These are phyloP conservation scores for Entomortierella chlamydospora DNA, from an alignment of 192 early-diverging fungal species.

Conservation along the genomic window DNA sequence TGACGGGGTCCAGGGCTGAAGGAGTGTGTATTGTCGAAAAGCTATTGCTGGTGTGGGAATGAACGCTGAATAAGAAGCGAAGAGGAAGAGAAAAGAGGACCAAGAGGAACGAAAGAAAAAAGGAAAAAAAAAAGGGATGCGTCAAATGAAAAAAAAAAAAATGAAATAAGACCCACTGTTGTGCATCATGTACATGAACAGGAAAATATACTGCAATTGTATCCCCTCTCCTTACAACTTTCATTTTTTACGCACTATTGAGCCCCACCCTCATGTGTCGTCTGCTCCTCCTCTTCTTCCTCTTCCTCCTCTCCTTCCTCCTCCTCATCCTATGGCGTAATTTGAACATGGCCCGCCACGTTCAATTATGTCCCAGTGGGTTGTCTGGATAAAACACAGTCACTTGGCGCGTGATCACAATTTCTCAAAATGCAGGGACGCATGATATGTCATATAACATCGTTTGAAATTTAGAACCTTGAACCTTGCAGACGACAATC, in stretches of 20 bases:
- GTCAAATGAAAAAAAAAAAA: background rate
- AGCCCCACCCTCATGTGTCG: background rate
- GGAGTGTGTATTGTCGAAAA: background rate
- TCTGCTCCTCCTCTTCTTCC: background rate
- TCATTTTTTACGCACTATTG: too few relatives aligned
- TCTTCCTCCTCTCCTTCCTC: background rate
- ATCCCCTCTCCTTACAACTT: too few relatives aligned
- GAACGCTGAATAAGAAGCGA: background rate
- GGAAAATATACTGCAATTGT: too few relatives aligned
- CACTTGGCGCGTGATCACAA: too few relatives aligned
- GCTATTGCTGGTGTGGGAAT: background rate
- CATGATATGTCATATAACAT: too few relatives aligned
- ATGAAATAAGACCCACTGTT: background rate
- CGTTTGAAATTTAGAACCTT: too few relatives aligned
- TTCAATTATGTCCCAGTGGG: background rate
- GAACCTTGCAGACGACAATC: too few relatives aligned
- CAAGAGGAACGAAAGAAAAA: slow-evolving; percentile 2
- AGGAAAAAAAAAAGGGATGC: slow-evolving; percentile 1
- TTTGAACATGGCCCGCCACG: background rate
- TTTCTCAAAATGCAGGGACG: too few relatives aligned
- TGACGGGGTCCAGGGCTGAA: background rate
- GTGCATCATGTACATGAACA: background rate
- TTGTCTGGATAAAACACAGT: too few relatives aligned
- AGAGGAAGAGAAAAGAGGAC: background rate
- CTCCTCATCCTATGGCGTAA: background rate